These are phyloP conservation scores for Pseudogymnoascus sp. DNA, from an alignment of 2,329 filamentous ascomycete species.

Conservation along the genomic window DNA sequence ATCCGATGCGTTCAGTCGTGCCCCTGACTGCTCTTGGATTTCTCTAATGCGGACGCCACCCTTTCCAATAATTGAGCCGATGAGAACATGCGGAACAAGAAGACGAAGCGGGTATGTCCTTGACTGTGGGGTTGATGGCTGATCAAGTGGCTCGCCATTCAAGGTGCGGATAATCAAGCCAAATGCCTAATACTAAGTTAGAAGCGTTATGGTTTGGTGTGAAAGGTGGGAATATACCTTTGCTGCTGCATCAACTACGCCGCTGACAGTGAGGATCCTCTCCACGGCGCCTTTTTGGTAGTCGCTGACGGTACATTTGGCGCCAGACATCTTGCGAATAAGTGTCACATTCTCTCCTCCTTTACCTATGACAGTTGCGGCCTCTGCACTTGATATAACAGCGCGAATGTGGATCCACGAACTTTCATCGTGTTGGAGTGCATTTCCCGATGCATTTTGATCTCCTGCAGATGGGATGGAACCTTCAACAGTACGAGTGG, in stretches of 20 bases:
- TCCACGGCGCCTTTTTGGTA: conserved; percentile 96
- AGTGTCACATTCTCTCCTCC: conserved; percentile 97
- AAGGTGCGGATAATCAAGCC: conserved; percentile 95
- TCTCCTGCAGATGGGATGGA: conserved; percentile 33
- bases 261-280: conserved; percentile 94
- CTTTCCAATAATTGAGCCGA: conserved; percentile 98
- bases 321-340: conserved; percentile 88
- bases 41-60: conserved; percentile 91
- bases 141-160: conserved; percentile 88
- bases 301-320: conserved; percentile 98
- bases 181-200: conserved; percentile 58
- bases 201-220: conserved; percentile 8
- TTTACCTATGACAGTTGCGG: conserved; percentile 96
- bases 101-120: conserved; percentile 96
- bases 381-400: conserved; percentile 94
- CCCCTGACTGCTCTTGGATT: conserved; percentile 95
- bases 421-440: conserved; percentile 72
- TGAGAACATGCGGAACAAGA: conserved; percentile 91
- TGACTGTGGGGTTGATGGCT: conserved; percentile 82
- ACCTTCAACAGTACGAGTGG: conserved; percentile 44
- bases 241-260: conserved; percentile 89
- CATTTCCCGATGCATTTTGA: conserved; percentile 28
- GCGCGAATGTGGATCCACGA: conserved; percentile 95
- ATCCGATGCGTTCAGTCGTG: conserved; percentile 92
- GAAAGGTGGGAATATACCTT: conserved; percentile 54